Conservation (phyloP, 345 rosid species). For the Syzygium jambos region DNA sequence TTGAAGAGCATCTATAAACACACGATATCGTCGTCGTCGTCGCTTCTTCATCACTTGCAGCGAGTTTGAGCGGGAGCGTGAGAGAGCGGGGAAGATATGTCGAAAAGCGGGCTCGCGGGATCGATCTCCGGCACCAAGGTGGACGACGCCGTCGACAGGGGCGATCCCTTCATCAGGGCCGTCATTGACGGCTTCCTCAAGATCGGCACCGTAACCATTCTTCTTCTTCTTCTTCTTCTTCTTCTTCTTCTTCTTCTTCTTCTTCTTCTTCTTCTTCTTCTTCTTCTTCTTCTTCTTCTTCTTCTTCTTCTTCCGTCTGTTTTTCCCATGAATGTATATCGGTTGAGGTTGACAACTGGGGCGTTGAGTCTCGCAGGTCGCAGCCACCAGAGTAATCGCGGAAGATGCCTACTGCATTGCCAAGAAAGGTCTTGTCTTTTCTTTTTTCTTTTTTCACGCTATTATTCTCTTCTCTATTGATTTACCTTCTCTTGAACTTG, state of each 20-base stretch:
- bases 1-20: background rate
- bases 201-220: constrained; percentile 54
- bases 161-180: constrained; percentile 60
- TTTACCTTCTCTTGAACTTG: background rate
- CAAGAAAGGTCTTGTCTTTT: constrained; percentile 33
- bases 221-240: background rate
- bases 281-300: background rate
- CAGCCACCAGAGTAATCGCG: constrained; percentile 44
- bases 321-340: background rate
- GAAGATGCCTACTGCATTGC: constrained; percentile 53
- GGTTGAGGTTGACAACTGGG: background rate
- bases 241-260: background rate
- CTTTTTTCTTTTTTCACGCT: background rate
- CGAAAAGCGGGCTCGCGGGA: constrained; percentile 45
- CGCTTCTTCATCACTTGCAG: background rate
- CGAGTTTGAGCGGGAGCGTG: background rate
- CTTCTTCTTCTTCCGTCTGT: background rate
- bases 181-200: constrained; percentile 77
- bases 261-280: background rate
- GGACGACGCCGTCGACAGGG: constrained; percentile 61
- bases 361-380: constrained; percentile 41
- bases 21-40: background rate
- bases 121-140: constrained; percentile 51
- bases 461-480: background rate
- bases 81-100: constrained; percentile 26